A percentile compares a stretch with the other conserved stretches of the same genome.
These are phyloP conservation scores for Sugiyamaella neomexicana DNA, from an alignment of 1,139 yeast species.

Conservation along the genomic window DNA sequence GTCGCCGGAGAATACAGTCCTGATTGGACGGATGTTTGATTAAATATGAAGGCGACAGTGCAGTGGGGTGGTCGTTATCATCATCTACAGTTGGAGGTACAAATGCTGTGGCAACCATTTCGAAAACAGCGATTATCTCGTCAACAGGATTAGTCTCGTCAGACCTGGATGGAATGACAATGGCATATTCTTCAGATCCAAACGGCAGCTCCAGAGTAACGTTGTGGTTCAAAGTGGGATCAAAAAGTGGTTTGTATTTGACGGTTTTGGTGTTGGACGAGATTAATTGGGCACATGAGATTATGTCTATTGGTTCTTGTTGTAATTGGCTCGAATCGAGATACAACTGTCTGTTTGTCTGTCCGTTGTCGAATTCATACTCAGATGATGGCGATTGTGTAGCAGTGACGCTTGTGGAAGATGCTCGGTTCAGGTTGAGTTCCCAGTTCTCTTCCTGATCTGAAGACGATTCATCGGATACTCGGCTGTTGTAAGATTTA, in stretches of 20 bases:
- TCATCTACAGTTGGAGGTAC: slow-evolving; percentile 44
- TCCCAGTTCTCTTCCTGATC: slow-evolving; percentile 27
- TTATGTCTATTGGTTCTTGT: slow-evolving; percentile 5
- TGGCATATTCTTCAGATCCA: slow-evolving; percentile 29
- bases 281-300: background rate
- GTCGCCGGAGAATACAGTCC: slow-evolving; percentile 49
- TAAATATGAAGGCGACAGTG: slow-evolving; percentile 38
- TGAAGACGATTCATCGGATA: slow-evolving; percentile 6
- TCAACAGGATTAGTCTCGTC: slow-evolving; percentile 68
- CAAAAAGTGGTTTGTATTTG: slow-evolving; percentile 22
- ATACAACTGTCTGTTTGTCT: slow-evolving; percentile 3
- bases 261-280: slow-evolving; percentile 2
- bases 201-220: slow-evolving; percentile 28
- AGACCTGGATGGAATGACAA: slow-evolving; percentile 28
- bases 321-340: background rate
- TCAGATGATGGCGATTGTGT: slow-evolving; percentile 17
- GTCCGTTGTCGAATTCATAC: background rate
- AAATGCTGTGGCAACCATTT: slow-evolving; percentile 46
- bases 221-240: background rate
- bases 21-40: slow-evolving; percentile 45
- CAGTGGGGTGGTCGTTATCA: background rate
- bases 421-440: slow-evolving; percentile 19
- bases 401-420: slow-evolving; percentile 7
- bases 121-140: slow-evolving; percentile 67
- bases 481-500: background rate